phyloP scores from a whole-genome alignment of 768 basidiomycete species.

The Mycena galopus region DNA sequence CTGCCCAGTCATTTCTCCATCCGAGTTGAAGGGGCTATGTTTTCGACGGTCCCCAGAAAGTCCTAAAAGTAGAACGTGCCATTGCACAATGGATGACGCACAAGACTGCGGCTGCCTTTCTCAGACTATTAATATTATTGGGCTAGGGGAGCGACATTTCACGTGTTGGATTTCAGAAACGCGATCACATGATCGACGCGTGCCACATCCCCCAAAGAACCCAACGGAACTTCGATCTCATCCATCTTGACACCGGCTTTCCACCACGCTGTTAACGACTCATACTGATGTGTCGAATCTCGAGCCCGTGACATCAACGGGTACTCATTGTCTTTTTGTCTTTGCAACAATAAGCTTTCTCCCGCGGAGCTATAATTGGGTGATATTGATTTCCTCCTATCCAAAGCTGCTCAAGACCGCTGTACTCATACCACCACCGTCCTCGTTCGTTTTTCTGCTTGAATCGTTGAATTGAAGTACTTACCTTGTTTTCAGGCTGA shows the following conservation, averaged over 20 bases:
- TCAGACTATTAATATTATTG: too few relatives aligned
- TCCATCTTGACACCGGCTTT: not conserved
- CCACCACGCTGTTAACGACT: not conserved
- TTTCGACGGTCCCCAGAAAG: not conserved
- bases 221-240: not conserved
- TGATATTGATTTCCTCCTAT: not conserved
- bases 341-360: constrained; percentile 25
- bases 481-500: not conserved
- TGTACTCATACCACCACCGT: not conserved
- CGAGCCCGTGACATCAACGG: not conserved
- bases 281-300: not conserved
- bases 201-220: not conserved
- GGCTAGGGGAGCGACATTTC: too few relatives aligned
- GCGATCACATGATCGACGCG: not conserved
- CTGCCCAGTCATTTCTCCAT: not conserved
- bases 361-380: constrained; percentile 14
- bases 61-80: not conserved
- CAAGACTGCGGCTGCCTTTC: too few relatives aligned
- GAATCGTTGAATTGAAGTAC: not conserved
- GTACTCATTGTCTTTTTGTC: constrained; percentile 29
- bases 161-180: too few relatives aligned
- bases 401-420: not conserved
- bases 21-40: not conserved
- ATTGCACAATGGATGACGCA: not conserved
- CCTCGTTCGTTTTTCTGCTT: not conserved